Evolutionary conservation across 1,284 basidiomycete species (phyloP).

Genomic region (Papiliotrema nemorosa): DNA sequence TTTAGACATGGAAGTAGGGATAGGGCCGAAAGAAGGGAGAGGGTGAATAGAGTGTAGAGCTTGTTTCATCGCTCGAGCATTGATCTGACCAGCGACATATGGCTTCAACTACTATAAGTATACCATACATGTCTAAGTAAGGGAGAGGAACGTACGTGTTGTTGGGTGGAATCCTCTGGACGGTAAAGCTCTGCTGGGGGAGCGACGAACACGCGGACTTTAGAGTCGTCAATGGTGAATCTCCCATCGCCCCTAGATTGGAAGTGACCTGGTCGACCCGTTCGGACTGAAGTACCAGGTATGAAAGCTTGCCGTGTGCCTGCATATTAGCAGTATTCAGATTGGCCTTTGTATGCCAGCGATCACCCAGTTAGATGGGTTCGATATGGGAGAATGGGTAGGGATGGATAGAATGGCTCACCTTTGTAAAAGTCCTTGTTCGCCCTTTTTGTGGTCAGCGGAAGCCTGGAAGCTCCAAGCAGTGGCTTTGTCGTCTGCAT

Average conservation of each 20-base stretch:
- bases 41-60: not conserved
- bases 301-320: constrained; percentile 76
- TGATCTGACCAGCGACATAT: constrained; percentile 46
- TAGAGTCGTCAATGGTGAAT: constrained; percentile 72
- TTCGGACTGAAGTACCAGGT: constrained; percentile 70
- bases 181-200: constrained; percentile 67
- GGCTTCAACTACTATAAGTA: constrained; percentile 49
- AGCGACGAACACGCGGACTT: constrained; percentile 77
- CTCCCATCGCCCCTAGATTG: constrained; percentile 69
- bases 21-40: not conserved
- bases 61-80: not conserved
- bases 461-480: constrained; percentile 63
- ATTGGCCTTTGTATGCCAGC: too few species aligned
- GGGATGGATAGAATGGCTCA: too few species aligned
- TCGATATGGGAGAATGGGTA: not conserved
- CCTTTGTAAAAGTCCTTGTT: constrained; percentile 96
- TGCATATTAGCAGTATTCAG: constrained; percentile 35
- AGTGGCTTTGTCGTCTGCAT: constrained; percentile 26
- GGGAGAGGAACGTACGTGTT: not conserved
- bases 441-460: constrained; percentile 75
- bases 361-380: not conserved
- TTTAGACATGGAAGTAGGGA: not conserved
- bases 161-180: not conserved
- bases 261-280: constrained; percentile 78
- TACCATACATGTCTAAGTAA: not conserved